Conservation (phyloP, 2,329 filamentous ascomycete species). For the Diaporthe citri region DNA sequence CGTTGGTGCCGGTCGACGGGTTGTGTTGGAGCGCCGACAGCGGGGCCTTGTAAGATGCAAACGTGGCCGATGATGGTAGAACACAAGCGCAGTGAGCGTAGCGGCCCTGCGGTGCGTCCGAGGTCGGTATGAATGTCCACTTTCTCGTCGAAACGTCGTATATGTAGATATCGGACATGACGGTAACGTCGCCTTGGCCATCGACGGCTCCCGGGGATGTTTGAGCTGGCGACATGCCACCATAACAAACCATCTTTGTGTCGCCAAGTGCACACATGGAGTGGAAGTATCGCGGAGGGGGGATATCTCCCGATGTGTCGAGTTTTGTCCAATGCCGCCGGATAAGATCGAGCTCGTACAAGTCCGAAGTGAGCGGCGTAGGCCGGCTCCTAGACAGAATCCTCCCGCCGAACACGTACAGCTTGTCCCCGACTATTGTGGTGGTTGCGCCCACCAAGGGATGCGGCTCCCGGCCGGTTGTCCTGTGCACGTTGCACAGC, state of each 20-base stretch:
- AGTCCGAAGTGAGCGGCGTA: slow-evolving; percentile 83
- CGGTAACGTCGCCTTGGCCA: slow-evolving; percentile 86
- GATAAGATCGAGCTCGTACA: slow-evolving; percentile 94
- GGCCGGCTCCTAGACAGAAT: slow-evolving; percentile 87
- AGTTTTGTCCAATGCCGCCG: slow-evolving; percentile 93
- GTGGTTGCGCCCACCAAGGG: slow-evolving; percentile 95
- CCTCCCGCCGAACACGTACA: slow-evolving; percentile 96
- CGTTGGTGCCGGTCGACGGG: slow-evolving; percentile 83
- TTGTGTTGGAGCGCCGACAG: slow-evolving; percentile 92
- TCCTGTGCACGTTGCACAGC: slow-evolving; percentile 82
- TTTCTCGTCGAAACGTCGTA: slow-evolving; percentile 86
- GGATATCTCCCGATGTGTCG: slow-evolving; percentile 85
- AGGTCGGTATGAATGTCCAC: slow-evolving; percentile 87
- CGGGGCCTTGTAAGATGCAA: slow-evolving; percentile 86
- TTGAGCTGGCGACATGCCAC: slow-evolving; percentile 91
- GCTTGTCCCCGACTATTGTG: slow-evolving; percentile 92
- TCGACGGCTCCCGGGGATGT: slow-evolving; percentile 60
- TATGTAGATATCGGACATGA: slow-evolving; percentile 98
- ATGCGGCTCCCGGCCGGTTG: slow-evolving; percentile 91
- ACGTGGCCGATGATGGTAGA: slow-evolving; percentile 86
- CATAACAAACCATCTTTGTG: slow-evolving; percentile 97
- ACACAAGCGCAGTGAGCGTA: slow-evolving; percentile 98
- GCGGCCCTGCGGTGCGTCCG: slow-evolving; percentile 88
- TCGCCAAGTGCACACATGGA: slow-evolving; percentile 94
- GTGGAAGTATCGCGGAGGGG: slow-evolving; percentile 95